A percentile compares a stretch with the other conserved stretches of the same genome.
phyloP scores from a whole-genome alignment of 140 eudicot genomes.

The Oenanthe javanica region DNA sequence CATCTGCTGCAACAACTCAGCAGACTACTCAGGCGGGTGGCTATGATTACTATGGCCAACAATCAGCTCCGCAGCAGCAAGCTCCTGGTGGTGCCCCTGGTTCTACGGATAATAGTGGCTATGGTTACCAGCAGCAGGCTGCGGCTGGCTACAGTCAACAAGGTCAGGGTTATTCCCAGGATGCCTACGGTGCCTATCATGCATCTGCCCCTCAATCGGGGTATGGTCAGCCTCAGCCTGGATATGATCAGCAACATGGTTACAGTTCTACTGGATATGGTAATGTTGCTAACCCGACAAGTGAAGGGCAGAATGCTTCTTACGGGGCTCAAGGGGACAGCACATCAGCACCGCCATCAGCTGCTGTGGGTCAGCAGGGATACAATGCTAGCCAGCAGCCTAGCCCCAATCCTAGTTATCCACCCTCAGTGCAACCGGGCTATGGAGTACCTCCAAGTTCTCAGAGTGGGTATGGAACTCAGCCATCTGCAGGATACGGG shows the following conservation, averaged over 20 bases:
- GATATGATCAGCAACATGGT: constrained; percentile 70
- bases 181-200: constrained; percentile 76
- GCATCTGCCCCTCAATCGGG: constrained; percentile 28
- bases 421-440: constrained; percentile 53
- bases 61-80: constrained; percentile 42
- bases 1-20: constrained; percentile 51
- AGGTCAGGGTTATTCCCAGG: constrained; percentile 70
- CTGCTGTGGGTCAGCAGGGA: constrained; percentile 36
- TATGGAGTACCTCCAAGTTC: constrained; percentile 31
- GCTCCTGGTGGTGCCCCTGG: constrained; percentile 42
- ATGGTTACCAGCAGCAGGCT: constrained; percentile 46
- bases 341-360: constrained; percentile 50
- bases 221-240: constrained; percentile 47
- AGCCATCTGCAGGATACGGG: constrained; percentile 51
- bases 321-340: constrained; percentile 54
- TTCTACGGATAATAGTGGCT: constrained; percentile 43
- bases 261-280: constrained; percentile 55
- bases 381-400: constrained; percentile 48
- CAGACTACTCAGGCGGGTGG: constrained; percentile 57
- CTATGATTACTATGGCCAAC: constrained; percentile 83
- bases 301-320: constrained; percentile 58
- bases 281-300: constrained; percentile 40
- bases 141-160: constrained; percentile 46
- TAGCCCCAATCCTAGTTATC: constrained; percentile 50
- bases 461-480: constrained; percentile 45